phyloP scores from a whole-genome alignment of 495 filamentous ascomycete genomes.

The Penicillium chermesinum region DNA sequence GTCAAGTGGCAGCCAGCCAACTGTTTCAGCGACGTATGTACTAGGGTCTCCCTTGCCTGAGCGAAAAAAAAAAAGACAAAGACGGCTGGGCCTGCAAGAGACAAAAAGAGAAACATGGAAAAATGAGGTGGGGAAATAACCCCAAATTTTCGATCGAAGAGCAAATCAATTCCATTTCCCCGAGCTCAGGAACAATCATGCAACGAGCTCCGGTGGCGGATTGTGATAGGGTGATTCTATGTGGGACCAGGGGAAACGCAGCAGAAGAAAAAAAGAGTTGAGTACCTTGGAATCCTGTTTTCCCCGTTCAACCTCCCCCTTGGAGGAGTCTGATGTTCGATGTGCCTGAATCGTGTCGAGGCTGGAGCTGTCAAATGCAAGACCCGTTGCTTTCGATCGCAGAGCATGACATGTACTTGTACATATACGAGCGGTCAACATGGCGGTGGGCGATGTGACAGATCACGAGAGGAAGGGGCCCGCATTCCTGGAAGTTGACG shows the following conservation, averaged over 20 bases:
- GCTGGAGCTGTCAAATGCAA: neutral
- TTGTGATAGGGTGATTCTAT: constrained; percentile 15
- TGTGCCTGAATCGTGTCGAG: too few relatives aligned
- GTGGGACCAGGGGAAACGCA: neutral
- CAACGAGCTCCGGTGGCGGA: constrained; percentile 4
- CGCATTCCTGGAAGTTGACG: constrained; percentile 14
- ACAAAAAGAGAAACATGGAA: neutral
- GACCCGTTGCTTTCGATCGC: too few relatives aligned
- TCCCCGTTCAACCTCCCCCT: neutral
- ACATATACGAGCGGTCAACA: neutral
- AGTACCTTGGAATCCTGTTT: too few relatives aligned
- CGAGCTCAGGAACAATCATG: constrained; percentile 12
- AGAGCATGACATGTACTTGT: too few relatives aligned
- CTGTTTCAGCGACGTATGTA: constrained; percentile 1
- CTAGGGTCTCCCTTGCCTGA: neutral
- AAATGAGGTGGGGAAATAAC: too few relatives aligned
- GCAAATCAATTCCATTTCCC: constrained; percentile 9
- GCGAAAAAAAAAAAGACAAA: neutral
- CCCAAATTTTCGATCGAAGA: neutral
- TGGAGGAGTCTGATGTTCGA: too few relatives aligned
- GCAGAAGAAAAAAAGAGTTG: too few relatives aligned
- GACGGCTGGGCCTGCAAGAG: neutral
- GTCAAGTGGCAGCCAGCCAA: neutral
- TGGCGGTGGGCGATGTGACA: constrained; percentile 8
- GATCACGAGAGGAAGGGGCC: constrained; percentile 8